Percentiles rank a stretch among this genome's conserved stretches.
Evolutionary conservation across 805 yeast genomes (phyloP).

Genomic region (Wickerhamomyces chaumierensis): DNA sequence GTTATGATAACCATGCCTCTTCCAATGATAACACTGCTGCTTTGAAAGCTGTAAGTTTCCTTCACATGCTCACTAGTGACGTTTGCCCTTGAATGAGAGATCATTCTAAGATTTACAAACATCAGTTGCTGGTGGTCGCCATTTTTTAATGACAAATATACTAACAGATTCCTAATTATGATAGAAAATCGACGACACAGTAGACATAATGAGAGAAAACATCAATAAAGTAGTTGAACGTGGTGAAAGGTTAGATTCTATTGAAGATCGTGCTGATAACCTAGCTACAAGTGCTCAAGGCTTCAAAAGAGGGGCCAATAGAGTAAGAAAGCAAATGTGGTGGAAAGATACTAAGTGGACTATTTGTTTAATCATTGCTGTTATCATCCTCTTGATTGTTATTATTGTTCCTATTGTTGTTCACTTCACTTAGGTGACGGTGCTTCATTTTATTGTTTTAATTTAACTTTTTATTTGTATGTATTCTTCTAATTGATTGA

Average conservation of each 20-base stretch:
- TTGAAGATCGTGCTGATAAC: slow-evolving; percentile 88
- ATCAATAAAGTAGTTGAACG: slow-evolving; percentile 88
- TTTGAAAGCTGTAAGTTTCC: slow-evolving; percentile 58
- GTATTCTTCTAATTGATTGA: too few relatives aligned
- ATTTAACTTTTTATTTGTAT: not conserved
- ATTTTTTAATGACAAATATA: slow-evolving; percentile 2
- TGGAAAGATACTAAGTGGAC: slow-evolving; percentile 97
- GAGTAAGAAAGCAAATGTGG: slow-evolving; percentile 98
- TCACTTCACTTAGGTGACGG: slow-evolving; percentile 43
- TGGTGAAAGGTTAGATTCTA: slow-evolving; percentile 86
- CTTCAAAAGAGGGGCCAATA: slow-evolving; percentile 91
- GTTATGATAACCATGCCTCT: slow-evolving; percentile 4
- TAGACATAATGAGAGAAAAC: slow-evolving; percentile 95
- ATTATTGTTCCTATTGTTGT: slow-evolving; percentile 89
- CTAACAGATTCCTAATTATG: slow-evolving; percentile 18
- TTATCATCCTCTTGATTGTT: slow-evolving; percentile 74
- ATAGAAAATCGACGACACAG: slow-evolving; percentile 86
- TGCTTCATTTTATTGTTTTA: not conserved
- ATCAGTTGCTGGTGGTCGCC: too few relatives aligned
- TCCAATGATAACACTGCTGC: slow-evolving; percentile 56
- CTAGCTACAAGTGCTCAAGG: slow-evolving; percentile 89
- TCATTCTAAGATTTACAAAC: too few relatives aligned
- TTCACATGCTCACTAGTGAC: slow-evolving; percentile 19
- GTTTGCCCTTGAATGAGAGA: too few relatives aligned
- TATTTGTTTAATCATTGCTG: slow-evolving; percentile 72